Evolutionary conservation across 2,329 filamentous ascomycete genomes (phyloP), one percentile per base, ranked within the genome.

Genomic region (Hansfordia pulvinata): DNA sequence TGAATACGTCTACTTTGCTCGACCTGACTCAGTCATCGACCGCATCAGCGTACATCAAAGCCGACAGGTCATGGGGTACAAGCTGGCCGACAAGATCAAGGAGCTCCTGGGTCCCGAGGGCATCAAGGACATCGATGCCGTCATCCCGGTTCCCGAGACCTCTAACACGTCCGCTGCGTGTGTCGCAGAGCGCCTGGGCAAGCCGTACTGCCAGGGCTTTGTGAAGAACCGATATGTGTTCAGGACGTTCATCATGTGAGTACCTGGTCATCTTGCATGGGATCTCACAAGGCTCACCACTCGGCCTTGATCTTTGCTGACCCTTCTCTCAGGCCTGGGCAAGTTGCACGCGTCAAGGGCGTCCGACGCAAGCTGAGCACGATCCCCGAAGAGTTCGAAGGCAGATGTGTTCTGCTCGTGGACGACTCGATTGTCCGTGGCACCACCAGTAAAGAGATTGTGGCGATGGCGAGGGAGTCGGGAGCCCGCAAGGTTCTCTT

Each of bases 351-450:
- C 4, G 73, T 90, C 43, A 88, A 88, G 54, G 79, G 83, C 38
- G 84, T 96, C 8, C 76, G 88, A 4, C 72, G 86, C 25, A 96
- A 96, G 57, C 65, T 96, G 20, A 88, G 81, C 33, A 73, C 86
- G 12, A 93, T 94, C 53, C 71, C 76, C 15, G 74, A 76, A 19
- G 85, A 94, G 47, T 94, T 94, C 53, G 63, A 75, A 30, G 82
- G 69, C 38, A 76, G 79, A 41, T 80, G 76, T 32, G 79, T 96
- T 6, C 62, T 85, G 8, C 60, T 96, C 1, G 81, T 94, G 2
- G 88, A 94, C 40, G 88, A 94, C 54, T 83, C 75, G 40, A 84
- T 93, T 32, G 86, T 93, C 4, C 71, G 86, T 19, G 86, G 85
- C 26, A 92, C 81, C 0, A 93, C 83, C 2, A 78, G 71, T 33